Base-by-base conservation (phyloP, 257 asterid species). In the Agastache rugosa region DNA sequence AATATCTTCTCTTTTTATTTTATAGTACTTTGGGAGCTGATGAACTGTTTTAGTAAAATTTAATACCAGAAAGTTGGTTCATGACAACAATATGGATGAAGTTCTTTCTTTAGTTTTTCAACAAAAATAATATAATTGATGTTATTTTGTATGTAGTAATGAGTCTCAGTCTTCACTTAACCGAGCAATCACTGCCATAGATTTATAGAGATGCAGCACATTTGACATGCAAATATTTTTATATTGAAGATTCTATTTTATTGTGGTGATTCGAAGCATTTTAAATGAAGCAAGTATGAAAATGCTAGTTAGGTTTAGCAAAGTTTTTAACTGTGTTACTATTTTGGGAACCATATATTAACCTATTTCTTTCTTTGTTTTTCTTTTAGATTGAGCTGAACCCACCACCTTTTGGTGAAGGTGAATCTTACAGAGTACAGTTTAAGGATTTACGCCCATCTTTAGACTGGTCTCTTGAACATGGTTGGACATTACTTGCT, bases 401-500 rank as follows among this genome's bases (percentile, higher is more conserved):
- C 2, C 87, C 74, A 51, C 84, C 74, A 17, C 99, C 99, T 55
- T 19, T 63, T 44, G 98, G 98, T 23, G 97, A 92, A 85, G 99
- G 98, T 42, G 22, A 31, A 12, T 11, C 66, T 39, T 88, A 94
- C 79, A 82, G 73, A 41, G 86, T 65, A 78, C 44, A 17, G 22
- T 50, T 89, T 53, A 76, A 83, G 81, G 96, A 90, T 79, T 39
- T 94, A 59, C 97, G 99, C 50, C 96, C 96, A 42, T 89, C 97
- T 66, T 85, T 94, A 56, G 86, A 86, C 53, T 94, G 99, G 99
- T 87, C 96, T 66, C 87, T 71, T 1, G 71, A 86, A 54, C 53
- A 58, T 73, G 97, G 97, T 69, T 92, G 97, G 99, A 79, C 79
- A 56, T 34, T 92, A 70, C 93, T 89, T 73, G 25, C 79, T 71